Evolutionary conservation across 164 flowering plant species (phyloP).

Genomic region (Houttuynia cordata): DNA sequence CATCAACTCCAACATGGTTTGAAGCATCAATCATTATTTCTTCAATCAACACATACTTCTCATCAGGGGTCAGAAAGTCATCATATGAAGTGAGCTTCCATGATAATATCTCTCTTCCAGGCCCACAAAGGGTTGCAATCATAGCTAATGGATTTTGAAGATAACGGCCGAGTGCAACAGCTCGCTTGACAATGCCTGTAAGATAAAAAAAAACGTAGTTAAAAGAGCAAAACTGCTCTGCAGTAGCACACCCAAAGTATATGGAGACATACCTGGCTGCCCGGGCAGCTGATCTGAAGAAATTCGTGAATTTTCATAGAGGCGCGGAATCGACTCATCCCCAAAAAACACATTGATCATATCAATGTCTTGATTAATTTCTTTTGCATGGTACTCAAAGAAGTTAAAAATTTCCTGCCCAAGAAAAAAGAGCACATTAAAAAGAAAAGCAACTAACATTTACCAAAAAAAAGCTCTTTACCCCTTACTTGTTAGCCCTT

Average conservation of each 20-base stretch:
- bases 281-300: slow-evolving; percentile 81
- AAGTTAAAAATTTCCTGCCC: slow-evolving; percentile 76
- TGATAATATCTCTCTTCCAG: slow-evolving; percentile 77
- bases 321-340: slow-evolving; percentile 84
- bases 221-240: too few relatives aligned
- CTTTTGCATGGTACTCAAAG: slow-evolving; percentile 87
- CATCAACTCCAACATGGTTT: slow-evolving; percentile 89
- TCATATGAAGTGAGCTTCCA: slow-evolving; percentile 74
- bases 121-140: slow-evolving; percentile 94
- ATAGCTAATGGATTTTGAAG: slow-evolving; percentile 94
- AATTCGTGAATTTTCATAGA: slow-evolving; percentile 80
- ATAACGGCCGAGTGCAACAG: slow-evolving; percentile 92
- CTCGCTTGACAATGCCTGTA: slow-evolving; percentile 57
- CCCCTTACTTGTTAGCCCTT: background rate
- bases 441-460: background rate
- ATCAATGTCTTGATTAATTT: slow-evolving; percentile 74
- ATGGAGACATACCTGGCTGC: slow-evolving; percentile 43
- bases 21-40: slow-evolving; percentile 92
- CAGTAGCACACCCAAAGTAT: background rate
- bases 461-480: too few relatives aligned
- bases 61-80: slow-evolving; percentile 75
- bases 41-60: slow-evolving; percentile 82
- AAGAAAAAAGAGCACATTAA: background rate
- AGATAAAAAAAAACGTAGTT: background rate
- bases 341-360: slow-evolving; percentile 66